Evolutionary conservation across 2,329 filamentous ascomycete species (phyloP).

Genomic region (Aspergillus fijiensis): DNA sequence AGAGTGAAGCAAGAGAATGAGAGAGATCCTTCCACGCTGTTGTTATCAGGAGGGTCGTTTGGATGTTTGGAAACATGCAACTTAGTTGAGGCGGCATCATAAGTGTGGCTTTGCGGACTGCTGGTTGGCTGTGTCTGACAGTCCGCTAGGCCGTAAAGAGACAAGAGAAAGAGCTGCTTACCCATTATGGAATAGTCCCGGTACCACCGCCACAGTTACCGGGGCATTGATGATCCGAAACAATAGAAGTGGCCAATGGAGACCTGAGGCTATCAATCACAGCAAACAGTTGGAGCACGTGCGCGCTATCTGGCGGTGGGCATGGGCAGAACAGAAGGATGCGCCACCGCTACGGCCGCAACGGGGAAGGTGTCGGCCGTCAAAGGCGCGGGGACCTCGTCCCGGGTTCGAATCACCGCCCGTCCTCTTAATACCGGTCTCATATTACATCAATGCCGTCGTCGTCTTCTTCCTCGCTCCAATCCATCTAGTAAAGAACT

Average conservation of each 20-base stretch:
- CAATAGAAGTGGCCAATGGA: too few relatives aligned
- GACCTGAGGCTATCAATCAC: constrained; percentile 5
- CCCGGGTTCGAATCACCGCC: constrained; percentile 3
- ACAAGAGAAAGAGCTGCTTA: constrained; percentile 5
- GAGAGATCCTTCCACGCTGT: constrained; percentile 7
- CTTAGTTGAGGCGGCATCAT: constrained; percentile 16
- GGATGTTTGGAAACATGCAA: constrained; percentile 15
- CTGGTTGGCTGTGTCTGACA: constrained; percentile 12
- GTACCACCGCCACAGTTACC: constrained; percentile 9
- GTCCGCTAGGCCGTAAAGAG: constrained; percentile 14
- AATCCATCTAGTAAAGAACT: not conserved
- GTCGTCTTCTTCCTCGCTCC: not conserved
- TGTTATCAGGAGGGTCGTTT: not conserved
- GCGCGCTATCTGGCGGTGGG: constrained; percentile 8
- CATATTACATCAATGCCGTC: constrained; percentile 7
- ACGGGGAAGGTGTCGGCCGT: not conserved
- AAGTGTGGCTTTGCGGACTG: constrained; percentile 14
- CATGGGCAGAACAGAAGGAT: constrained; percentile 1
- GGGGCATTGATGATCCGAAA: constrained; percentile 3
- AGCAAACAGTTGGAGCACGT: constrained; percentile 12
- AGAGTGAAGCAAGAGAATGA: constrained; percentile 2
- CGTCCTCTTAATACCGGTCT: not conserved
- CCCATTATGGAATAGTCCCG: constrained; percentile 1
- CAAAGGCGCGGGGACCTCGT: constrained; percentile 3
- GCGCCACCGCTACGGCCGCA: constrained; percentile 3